phyloP scores from a whole-genome alignment of 331 rosid species.

The Arachis monticola region DNA sequence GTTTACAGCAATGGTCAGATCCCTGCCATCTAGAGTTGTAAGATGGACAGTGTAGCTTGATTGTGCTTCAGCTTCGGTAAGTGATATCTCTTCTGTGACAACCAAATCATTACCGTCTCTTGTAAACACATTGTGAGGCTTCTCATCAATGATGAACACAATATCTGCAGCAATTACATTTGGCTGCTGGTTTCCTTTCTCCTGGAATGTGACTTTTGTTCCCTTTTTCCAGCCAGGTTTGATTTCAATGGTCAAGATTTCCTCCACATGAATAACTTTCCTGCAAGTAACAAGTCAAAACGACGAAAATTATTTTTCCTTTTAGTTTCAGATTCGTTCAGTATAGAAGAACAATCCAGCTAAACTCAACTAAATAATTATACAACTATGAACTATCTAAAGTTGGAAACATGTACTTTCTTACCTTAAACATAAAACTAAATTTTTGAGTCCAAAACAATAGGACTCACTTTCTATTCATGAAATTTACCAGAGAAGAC shows the following conservation, averaged over 20 bases:
- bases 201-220: conserved; percentile 85
- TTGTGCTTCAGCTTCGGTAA: conserved; percentile 68
- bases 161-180: conserved; percentile 76
- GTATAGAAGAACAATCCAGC: neutral
- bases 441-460: neutral
- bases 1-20: conserved; percentile 58
- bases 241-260: conserved; percentile 73
- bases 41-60: conserved; percentile 63
- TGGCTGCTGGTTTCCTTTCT: conserved; percentile 80
- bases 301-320: neutral
- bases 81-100: conserved; percentile 58
- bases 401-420: neutral
- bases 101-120: conserved; percentile 87
- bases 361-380: neutral
- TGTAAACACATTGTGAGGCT: conserved; percentile 75
- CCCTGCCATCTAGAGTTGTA: conserved; percentile 76
- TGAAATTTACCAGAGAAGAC: neutral
- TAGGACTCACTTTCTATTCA: no score
- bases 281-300: conserved; percentile 44
- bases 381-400: conserved; percentile 7
- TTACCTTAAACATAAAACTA: neutral
- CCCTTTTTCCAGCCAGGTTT: conserved; percentile 99
- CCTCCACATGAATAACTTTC: conserved; percentile 71
- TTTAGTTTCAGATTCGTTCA: neutral
- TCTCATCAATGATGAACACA: conserved; percentile 81